These are phyloP conservation scores for Aspergillus alliaceus DNA, from an alignment of 2,329 filamentous ascomycete species.

Conservation along the genomic window DNA sequence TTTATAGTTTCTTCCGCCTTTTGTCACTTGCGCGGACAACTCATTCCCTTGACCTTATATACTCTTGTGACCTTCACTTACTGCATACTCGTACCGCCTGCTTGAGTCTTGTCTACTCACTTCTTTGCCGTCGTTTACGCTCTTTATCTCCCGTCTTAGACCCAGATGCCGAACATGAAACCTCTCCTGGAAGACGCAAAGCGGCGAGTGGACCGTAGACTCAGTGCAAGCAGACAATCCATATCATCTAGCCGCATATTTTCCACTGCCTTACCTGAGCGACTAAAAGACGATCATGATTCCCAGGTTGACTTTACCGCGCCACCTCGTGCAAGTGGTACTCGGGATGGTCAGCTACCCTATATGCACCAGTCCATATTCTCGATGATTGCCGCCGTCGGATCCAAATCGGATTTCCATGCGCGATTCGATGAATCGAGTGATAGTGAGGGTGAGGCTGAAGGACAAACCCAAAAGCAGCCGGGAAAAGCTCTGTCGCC, in stretches of 20 bases:
- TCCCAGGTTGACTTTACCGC: constrained; percentile 62
- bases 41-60: constrained; percentile 8
- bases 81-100: neutral
- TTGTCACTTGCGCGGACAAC: constrained; percentile 12
- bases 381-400: constrained; percentile 84
- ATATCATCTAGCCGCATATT: constrained; percentile 44
- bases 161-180: constrained; percentile 26
- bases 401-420: constrained; percentile 78
- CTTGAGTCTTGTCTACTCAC: neutral
- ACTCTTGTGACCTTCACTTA: constrained; percentile 13
- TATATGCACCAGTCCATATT: constrained; percentile 96
- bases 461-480: constrained; percentile 23
- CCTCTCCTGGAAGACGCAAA: constrained; percentile 42
- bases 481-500: constrained; percentile 8
- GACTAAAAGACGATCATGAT: constrained; percentile 59
- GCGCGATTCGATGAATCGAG: constrained; percentile 80
- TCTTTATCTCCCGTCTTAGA: neutral
- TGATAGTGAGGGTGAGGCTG: constrained; percentile 67
- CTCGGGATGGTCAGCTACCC: constrained; percentile 46
- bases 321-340: constrained; percentile 42
- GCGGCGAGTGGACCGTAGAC: constrained; percentile 42
- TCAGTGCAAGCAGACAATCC: constrained; percentile 43
- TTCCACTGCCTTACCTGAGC: constrained; percentile 57
- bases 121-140: neutral
- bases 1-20: constrained; percentile 1